Base-by-base conservation (phyloP, 2,329 filamentous ascomycete species). In the Penicillium sp. region DNA sequence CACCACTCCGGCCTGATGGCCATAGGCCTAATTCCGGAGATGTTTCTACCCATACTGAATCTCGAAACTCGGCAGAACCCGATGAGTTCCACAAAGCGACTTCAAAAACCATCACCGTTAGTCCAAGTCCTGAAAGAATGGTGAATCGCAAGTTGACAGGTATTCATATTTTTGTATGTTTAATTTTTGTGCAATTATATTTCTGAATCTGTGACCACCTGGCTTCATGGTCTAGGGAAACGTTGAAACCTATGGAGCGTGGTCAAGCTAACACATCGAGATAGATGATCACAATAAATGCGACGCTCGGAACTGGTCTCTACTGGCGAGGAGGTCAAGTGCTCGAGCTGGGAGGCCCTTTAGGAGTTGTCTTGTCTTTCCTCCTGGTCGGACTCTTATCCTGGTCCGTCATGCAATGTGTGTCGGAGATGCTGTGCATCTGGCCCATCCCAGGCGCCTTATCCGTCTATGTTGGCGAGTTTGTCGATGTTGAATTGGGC, bases 361-460 rank as follows among this genome's bases (percentile, higher is more conserved):
- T 63, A 2, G 74, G 72, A 1, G 68, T 71, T 7, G 37, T 77
- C 1, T 58, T 76, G 13, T 68, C 75, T 0, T 72, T 72, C n/a
- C 60, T 64, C 2, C 19, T 72, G 1, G 69, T 77, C 19, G 75
- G 74, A 0, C 33, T 74, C 3, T 57, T 73, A 13, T 66, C 70
- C 3, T 73, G 74, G 61, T 62, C 64, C 33, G 69, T 77, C 3
- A 77, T 77, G 75, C 75, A 77, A 56, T 71, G 75, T n/a, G 66
- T 77, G 22, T 69, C 69, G 22, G 75, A 78, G 52, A 69, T 78
- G 66, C 68, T 77, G 2, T 66, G 68, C 6, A 65, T 73, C 24
- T 78, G 74, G 72, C 75, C 75, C 0, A 72, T 76, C 9, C 68
- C 75, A 6, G 75, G 75, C 47, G 72, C 74, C 1, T 58, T 76